Base-by-base conservation (phyloP, 805 yeast genomes). In the Myxozyma kluyveri region DNA sequence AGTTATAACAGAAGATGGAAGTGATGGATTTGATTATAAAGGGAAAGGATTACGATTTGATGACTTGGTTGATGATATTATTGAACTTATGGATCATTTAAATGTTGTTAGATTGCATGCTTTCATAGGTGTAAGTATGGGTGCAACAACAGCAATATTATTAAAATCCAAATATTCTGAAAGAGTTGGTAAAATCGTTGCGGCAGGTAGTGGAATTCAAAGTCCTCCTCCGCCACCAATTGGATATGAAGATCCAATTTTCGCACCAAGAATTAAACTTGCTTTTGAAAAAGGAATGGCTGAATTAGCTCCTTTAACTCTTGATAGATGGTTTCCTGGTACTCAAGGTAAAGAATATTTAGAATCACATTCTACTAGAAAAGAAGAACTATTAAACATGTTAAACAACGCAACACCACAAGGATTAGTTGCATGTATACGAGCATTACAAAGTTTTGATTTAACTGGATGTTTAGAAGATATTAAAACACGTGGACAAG, bases 91-190 rank as follows among this genome's bases (percentile, higher is more conserved):
- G 17, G 60, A 56, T 33, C 57, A 56, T 35, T 45, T 56, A 22
- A 44, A 48, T 10, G 45, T 56, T 19, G 54, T 52, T 12, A 37
- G 50, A 1, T 24, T 53, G 21, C 54, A 46, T 22, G 60, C 49
- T 7, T 47, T 56, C 17, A 41, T 56, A 26, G 60, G 60, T 19
- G 52, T 56, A 18, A 50, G 56, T 23, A 56, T 56, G 60, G 60
- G 60, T 24, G 56, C 57, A 10, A 56, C 57, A 17, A 56, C 60
- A 2, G 47, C 60, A 4, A 9, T 56, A 14, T 37, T 45, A 10
- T 33, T 49, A 3, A 51, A 47, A 29, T 54, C 54, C 3, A 27
- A 33, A 14, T 40, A 56, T 24, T 52, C 42, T 10, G 19, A 9
- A 14, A 54, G 57, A 10, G 49, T 56, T 10, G 57, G 52, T 32